Evolutionary conservation across 2,329 filamentous ascomycete genomes (phyloP).

Genomic region (Pseudopyricularia cyperi): DNA sequence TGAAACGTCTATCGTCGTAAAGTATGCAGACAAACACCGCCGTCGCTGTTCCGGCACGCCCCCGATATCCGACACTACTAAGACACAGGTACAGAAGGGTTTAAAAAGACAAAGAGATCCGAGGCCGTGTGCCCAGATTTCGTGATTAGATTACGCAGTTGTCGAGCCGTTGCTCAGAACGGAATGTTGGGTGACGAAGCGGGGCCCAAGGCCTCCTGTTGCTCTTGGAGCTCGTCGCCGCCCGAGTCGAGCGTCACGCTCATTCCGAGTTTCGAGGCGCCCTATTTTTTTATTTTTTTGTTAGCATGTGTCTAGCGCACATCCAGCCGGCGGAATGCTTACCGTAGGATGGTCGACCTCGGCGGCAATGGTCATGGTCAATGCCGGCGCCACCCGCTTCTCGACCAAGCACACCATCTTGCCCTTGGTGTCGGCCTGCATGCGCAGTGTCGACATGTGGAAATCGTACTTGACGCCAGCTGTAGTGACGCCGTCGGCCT

Average conservation of each 20-base stretch:
- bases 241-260: constrained; percentile 84
- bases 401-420: constrained; percentile 88
- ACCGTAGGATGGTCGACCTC: constrained; percentile 95
- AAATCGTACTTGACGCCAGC: constrained; percentile 98
- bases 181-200: constrained; percentile 47
- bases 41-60: background rate
- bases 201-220: constrained; percentile 49
- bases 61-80: constrained; percentile 1
- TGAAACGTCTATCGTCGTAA: constrained; percentile 2
- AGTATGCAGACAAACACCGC: constrained; percentile 2
- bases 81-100: constrained; percentile 1
- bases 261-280: constrained; percentile 87
- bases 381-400: constrained; percentile 87
- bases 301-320: constrained; percentile 13
- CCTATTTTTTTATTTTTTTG: constrained; percentile 50
- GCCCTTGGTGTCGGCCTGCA: constrained; percentile 89
- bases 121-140: background rate
- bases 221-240: constrained; percentile 75
- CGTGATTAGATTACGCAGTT: constrained; percentile 2
- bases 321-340: constrained; percentile 24
- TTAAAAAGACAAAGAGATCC: background rate
- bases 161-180: constrained; percentile 35
- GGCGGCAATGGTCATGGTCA: constrained; percentile 87
- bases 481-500: constrained; percentile 81
- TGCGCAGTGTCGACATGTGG: constrained; percentile 86